These are phyloP conservation scores for Phialemonium atrogriseum DNA, from an alignment of 2,329 filamentous ascomycete genomes.

Conservation along the genomic window DNA sequence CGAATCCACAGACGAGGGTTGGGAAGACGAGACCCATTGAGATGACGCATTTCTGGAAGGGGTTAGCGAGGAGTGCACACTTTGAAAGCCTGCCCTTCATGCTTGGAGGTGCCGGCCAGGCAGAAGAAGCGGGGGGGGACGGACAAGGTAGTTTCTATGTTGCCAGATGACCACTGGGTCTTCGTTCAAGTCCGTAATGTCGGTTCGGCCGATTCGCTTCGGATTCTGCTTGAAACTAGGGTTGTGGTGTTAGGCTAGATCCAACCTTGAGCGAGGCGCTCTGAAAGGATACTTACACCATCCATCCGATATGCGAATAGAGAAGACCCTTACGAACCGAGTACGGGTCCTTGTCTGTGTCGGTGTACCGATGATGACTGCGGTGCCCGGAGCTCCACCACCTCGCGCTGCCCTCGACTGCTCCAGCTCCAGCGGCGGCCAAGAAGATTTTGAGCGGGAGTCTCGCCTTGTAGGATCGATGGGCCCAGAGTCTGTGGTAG, in stretches of 20 bases:
- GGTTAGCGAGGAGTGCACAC: too few species aligned
- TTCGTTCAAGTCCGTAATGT: conserved; percentile 82
- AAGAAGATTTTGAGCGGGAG: conserved; percentile 74
- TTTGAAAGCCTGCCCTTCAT: too few species aligned
- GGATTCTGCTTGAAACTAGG: conserved; percentile 94
- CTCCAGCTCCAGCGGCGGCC: conserved; percentile 71
- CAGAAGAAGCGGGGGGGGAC: too few species aligned
- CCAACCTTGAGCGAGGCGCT: too few species aligned
- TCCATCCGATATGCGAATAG: conserved; percentile 83
- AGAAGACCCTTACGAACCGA: conserved; percentile 81
- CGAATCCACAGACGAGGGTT: conserved; percentile 64
- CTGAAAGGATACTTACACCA: too few species aligned
- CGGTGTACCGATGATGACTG: conserved; percentile 85
- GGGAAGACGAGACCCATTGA: conserved; percentile 72
- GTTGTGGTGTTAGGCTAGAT: too few species aligned
- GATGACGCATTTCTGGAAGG: conserved; percentile 67
- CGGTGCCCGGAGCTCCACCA: conserved; percentile 88
- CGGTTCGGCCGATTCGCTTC: conserved; percentile 78
- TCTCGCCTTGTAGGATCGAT: conserved; percentile 72
- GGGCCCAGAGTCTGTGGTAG: conserved; percentile 80
- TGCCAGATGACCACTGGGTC: conserved; percentile 81
- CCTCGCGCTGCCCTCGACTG: conserved; percentile 76
- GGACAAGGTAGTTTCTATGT: conserved; percentile 81
- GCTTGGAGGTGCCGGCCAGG: too few species aligned
- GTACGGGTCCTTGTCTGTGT: conserved; percentile 88